Evolutionary conservation across 2,329 filamentous ascomycete species (phyloP).

Genomic region (Cladosporium sp.): DNA sequence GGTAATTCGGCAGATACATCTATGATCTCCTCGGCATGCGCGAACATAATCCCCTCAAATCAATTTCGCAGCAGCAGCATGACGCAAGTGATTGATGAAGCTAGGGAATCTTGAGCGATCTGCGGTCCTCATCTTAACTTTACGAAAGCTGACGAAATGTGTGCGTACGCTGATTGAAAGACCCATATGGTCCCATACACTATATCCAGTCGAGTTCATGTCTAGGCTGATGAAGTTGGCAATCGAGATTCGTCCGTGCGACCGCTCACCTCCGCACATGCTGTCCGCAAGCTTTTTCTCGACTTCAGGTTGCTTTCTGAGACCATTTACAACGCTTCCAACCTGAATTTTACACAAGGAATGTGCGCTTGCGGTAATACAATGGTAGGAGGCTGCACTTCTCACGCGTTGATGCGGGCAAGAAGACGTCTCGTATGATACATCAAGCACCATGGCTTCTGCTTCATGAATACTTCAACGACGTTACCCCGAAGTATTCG

Average conservation of each 20-base stretch:
- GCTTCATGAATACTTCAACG: too few relatives aligned
- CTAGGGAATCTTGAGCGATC: not conserved
- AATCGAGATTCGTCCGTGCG: conserved; percentile 7
- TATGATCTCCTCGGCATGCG: not conserved
- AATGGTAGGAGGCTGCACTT: too few relatives aligned
- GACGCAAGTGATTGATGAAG: not conserved
- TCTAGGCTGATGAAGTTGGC: not conserved
- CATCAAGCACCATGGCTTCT: too few relatives aligned
- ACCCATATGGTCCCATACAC: too few relatives aligned
- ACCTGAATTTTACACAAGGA: not conserved
- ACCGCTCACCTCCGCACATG: not conserved
- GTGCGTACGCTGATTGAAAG: too few relatives aligned
- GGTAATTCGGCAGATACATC: not conserved
- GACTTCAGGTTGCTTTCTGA: not conserved
- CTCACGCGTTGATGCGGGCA: too few relatives aligned
- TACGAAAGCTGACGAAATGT: too few relatives aligned
- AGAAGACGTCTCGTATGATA: too few relatives aligned
- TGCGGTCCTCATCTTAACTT: too few relatives aligned
- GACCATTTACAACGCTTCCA: not conserved
- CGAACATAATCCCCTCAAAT: not conserved
- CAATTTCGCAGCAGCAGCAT: not conserved
- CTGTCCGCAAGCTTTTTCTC: conserved; percentile 10
- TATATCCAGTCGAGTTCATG: too few relatives aligned
- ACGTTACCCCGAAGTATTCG: too few relatives aligned
- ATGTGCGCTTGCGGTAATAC: not conserved